Evolutionary conservation across 2,329 filamentous ascomycete species (phyloP).

Genomic region (Alternaria sp.): DNA sequence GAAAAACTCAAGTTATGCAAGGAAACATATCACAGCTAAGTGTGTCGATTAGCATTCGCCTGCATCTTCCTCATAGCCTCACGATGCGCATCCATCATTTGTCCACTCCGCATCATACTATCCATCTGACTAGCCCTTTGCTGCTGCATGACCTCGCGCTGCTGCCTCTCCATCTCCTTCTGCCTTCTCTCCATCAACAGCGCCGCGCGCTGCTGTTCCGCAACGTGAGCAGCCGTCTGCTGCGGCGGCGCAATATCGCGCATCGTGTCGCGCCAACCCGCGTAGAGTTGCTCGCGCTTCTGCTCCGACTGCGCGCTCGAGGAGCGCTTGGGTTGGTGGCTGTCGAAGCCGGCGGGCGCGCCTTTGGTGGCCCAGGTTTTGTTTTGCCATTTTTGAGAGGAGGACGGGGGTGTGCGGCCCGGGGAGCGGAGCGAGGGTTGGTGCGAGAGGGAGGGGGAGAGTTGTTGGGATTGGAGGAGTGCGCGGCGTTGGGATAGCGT

Average conservation of each 20-base stretch:
- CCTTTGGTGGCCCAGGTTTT: constrained; percentile 31
- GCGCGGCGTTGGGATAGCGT: constrained; percentile 69
- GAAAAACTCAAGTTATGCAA: neutral
- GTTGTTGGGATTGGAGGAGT: constrained; percentile 45
- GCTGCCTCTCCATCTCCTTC: constrained; percentile 65
- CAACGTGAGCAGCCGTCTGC: constrained; percentile 26
- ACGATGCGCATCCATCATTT: constrained; percentile 77
- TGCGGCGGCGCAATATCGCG: constrained; percentile 28
- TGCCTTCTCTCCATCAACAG: constrained; percentile 69
- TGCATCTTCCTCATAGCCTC: constrained; percentile 85
- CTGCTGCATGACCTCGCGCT: constrained; percentile 64
- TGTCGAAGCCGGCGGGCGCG: constrained; percentile 43
- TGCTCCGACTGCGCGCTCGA: constrained; percentile 32
- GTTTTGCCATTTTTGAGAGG: constrained; percentile 40
- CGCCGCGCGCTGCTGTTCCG: constrained; percentile 48
- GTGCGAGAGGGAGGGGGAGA: constrained; percentile 16
- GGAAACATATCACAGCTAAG: constrained; percentile 11
- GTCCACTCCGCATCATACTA: constrained; percentile 75
- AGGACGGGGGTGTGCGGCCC: constrained; percentile 28
- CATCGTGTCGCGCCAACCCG: constrained; percentile 45
- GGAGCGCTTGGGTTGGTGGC: constrained; percentile 46
- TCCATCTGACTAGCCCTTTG: constrained; percentile 70
- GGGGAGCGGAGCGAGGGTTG: constrained; percentile 19
- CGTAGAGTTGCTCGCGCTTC: constrained; percentile 44
- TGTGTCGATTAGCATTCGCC: constrained; percentile 56